Base-by-base conservation (phyloP, 169 alveolate genomes). In the Plasmodium inui region DNA sequence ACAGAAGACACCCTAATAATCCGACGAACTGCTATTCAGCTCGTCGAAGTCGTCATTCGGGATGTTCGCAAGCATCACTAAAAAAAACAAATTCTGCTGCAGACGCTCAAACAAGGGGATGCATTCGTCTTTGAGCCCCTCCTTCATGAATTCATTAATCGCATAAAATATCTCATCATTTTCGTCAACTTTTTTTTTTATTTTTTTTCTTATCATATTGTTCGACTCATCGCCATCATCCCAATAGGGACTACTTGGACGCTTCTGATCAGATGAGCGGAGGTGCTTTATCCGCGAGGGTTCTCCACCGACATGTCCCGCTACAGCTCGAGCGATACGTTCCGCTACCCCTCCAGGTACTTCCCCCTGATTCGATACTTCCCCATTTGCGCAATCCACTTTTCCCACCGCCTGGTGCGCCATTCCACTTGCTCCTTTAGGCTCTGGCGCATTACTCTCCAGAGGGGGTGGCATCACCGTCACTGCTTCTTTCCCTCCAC, bases 21-120 rank as follows among this genome's bases (percentile, higher is more conserved):
- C 83, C 8, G 92, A 84, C 12, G 78, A 50, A 28, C 84, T 85
- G 30, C 85, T 46, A 0, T 85, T 81, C 22, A 3, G 28, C n/a
- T 85, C 93, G 39, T 85, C 93, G n/a, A 72, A 73, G 26, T 53
- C 74, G 3, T 76, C 86, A 28, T 85, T 53, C n/a, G 93, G 84
- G 39, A 17, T 32, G 53, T 85, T 85, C 26, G 93, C 93, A 8
- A 85, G 79, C 86, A 73, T 74, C 12, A 85, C 93, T 85, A 85
- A 85, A 74, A 85, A 85, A 85, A 85, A 85, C 34, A 85, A 46
- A 53, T 85, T 85, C 19, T 85, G 93, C 28, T 85, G 93, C 2
- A 85, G 41, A 3, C 93, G 74, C 37, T 85, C 86, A 74, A 85
- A 85, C 80, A 85, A 74, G 0, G 93, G 93, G n/a, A 85, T 85